phyloP scores from a whole-genome alignment of 2,329 filamentous ascomycete genomes.

The Ophiocordyceps camponoti-saundersi region DNA sequence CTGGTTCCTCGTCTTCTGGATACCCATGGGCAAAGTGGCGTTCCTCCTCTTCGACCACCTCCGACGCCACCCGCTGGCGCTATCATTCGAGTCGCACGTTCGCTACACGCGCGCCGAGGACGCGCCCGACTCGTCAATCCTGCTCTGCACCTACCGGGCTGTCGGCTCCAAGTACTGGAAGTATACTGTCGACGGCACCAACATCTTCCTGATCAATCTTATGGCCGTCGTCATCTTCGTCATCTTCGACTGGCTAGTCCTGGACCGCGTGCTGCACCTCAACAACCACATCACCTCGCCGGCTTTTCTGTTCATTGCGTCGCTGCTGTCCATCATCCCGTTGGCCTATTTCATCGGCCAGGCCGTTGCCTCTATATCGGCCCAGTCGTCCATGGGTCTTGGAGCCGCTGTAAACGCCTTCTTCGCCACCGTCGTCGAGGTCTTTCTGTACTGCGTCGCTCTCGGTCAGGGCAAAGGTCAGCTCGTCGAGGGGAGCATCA shows the following conservation, averaged over 20 bases:
- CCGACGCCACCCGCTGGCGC: slow-evolving; percentile 74
- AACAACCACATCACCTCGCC: slow-evolving; percentile 62
- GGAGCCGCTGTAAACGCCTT: slow-evolving; percentile 96
- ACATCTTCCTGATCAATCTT: slow-evolving; percentile 97
- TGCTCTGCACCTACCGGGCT: slow-evolving; percentile 92
- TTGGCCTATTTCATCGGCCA: slow-evolving; percentile 97
- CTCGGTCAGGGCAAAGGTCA: slow-evolving; percentile 81
- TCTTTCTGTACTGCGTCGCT: slow-evolving; percentile 92
- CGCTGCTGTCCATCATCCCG: slow-evolving; percentile 83
- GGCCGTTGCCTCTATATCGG: slow-evolving; percentile 94
- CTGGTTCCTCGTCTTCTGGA: slow-evolving; percentile 95
- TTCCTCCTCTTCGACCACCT: slow-evolving; percentile 81
- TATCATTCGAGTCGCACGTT: slow-evolving; percentile 83
- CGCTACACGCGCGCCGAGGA: slow-evolving; percentile 54
- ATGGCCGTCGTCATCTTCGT: slow-evolving; percentile 87
- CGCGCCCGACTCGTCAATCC: slow-evolving; percentile 64
- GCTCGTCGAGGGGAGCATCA: slow-evolving; percentile 89
- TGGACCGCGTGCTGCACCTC: slow-evolving; percentile 51
- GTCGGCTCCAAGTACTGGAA: slow-evolving; percentile 97
- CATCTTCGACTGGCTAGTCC: slow-evolving; percentile 79
- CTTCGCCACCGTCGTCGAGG: slow-evolving; percentile 93
- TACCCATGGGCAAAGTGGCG: slow-evolving; percentile 95
- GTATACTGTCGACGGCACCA: slow-evolving; percentile 95
- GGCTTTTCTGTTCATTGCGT: slow-evolving; percentile 71
- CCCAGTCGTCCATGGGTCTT: slow-evolving; percentile 94